Percentiles rank a stretch among this genome's conserved stretches.
Conservation (phyloP, 352 stramenopile genomes). For the Phytophthora agathidicida region DNA sequence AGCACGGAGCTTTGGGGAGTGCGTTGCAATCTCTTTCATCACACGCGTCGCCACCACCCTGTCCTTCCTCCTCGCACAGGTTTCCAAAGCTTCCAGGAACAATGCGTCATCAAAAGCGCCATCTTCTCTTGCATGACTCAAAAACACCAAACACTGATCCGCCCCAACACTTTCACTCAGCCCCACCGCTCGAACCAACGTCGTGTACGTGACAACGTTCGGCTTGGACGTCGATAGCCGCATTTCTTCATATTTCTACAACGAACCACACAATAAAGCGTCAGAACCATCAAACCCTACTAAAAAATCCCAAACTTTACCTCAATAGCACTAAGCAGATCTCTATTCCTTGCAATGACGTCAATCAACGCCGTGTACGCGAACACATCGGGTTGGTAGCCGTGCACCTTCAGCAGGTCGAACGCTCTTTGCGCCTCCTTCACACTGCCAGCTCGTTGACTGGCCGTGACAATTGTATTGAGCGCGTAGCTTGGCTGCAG, state of each 20-base stretch:
- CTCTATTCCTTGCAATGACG: conserved; percentile 56
- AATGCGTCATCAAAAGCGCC: conserved; percentile 69
- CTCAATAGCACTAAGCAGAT: conserved; percentile 52
- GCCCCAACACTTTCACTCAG: conserved; percentile 40
- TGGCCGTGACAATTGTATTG: conserved; percentile 82
- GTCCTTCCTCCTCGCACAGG: conserved; percentile 51
- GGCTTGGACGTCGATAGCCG: conserved; percentile 57
- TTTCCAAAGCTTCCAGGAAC: conserved; percentile 64
- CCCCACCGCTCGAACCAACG: conserved; percentile 58
- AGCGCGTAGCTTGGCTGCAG: conserved; percentile 77
- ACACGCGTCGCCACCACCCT: conserved; percentile 37
- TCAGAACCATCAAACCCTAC: not conserved
- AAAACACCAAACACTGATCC: conserved; percentile 50
- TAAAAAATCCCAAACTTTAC: conserved; percentile 20
- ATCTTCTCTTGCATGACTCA: conserved; percentile 50
- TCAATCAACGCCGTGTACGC: conserved; percentile 86
- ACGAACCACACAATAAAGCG: not conserved
- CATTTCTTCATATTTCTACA: conserved; percentile 71
- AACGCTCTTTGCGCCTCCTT: conserved; percentile 69
- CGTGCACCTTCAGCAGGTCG: conserved; percentile 46
- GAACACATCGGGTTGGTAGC: conserved; percentile 79
- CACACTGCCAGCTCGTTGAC: conserved; percentile 66
- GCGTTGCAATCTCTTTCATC: conserved; percentile 37
- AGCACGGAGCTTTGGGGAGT: conserved; percentile 43
- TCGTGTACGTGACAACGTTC: conserved; percentile 84